These are phyloP conservation scores for Saururus chinensis DNA, from an alignment of 164 flowering plant genomes.

Conservation along the genomic window DNA sequence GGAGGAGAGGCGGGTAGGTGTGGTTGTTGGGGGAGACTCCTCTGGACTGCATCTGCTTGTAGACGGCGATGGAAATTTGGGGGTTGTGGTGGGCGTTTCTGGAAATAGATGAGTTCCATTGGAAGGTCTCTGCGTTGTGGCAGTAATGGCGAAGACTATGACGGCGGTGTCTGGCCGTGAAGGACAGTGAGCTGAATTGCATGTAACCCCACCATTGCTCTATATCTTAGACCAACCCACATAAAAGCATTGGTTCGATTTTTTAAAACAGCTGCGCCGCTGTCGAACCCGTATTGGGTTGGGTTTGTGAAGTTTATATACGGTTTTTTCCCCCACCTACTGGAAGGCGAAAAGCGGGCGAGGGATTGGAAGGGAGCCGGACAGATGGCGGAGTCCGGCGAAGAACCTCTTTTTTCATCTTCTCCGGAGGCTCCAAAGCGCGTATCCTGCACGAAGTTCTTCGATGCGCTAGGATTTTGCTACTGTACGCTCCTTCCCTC, in stretches of 20 bases:
- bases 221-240: neutral
- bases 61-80: conserved; percentile 12
- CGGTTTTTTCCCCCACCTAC: too few species aligned
- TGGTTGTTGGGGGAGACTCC: conserved; percentile 16
- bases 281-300: too few species aligned
- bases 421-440: neutral
- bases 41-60: conserved; percentile 14
- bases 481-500: conserved; percentile 15
- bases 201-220: neutral
- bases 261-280: too few species aligned
- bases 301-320: too few species aligned
- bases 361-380: too few species aligned
- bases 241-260: too few species aligned
- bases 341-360: too few species aligned
- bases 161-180: neutral
- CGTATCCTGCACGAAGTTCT: conserved; percentile 30
- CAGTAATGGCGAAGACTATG: neutral
- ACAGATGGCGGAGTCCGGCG: neutral
- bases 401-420: neutral
- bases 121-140: neutral
- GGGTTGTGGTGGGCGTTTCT: conserved; percentile 12
- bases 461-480: conserved; percentile 49
- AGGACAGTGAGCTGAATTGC: neutral
- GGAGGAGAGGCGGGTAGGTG: conserved; percentile 22
- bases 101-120: conserved; percentile 16